Percentiles rank a stretch among this genome's conserved stretches.
Evolutionary conservation across 768 basidiomycete genomes (phyloP).

Genomic region (Gelatoporia subvermispora): DNA sequence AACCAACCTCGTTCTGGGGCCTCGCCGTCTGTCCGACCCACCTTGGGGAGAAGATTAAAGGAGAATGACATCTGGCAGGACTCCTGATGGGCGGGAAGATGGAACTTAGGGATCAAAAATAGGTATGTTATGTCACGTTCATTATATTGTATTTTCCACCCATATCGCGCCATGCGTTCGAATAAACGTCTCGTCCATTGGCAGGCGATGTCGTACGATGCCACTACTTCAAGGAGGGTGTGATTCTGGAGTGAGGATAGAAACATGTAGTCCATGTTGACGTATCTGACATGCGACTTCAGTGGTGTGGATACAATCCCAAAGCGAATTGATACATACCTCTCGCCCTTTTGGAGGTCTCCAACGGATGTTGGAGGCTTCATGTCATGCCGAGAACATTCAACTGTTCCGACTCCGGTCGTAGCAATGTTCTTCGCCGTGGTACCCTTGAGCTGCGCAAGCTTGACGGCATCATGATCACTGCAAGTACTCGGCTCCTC

Average conservation of each 20-base stretch:
- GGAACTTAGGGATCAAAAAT: slow-evolving; percentile 33
- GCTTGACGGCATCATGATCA: slow-evolving; percentile 10
- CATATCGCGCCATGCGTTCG: slow-evolving; percentile 1
- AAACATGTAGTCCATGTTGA: slow-evolving; percentile 21
- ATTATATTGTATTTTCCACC: background rate
- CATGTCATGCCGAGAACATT: slow-evolving; percentile 19
- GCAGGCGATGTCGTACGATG: slow-evolving; percentile 22
- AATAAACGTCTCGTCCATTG: slow-evolving; percentile 13
- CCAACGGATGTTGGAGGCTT: slow-evolving; percentile 14
- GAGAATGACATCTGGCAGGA: slow-evolving; percentile 27
- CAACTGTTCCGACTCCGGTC: slow-evolving; percentile 11
- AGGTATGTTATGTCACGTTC: background rate
- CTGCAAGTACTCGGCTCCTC: slow-evolving; percentile 18
- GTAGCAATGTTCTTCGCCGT: slow-evolving; percentile 3
- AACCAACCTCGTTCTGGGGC: slow-evolving; percentile 35
- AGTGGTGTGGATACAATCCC: too few relatives aligned
- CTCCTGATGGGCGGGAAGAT: slow-evolving; percentile 30
- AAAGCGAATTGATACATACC: slow-evolving; percentile 10
- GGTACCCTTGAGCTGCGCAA: slow-evolving; percentile 5
- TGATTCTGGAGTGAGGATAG: background rate
- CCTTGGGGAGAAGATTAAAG: slow-evolving; percentile 24
- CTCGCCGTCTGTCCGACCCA: slow-evolving; percentile 31
- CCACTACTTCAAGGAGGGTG: background rate
- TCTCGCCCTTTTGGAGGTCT: slow-evolving; percentile 22
- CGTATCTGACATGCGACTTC: slow-evolving; percentile 5